A percentile compares a stretch with the other conserved stretches of the same genome.
phyloP scores from a whole-genome alignment of 2,329 filamentous ascomycete genomes.

The Orbilia javanica region DNA sequence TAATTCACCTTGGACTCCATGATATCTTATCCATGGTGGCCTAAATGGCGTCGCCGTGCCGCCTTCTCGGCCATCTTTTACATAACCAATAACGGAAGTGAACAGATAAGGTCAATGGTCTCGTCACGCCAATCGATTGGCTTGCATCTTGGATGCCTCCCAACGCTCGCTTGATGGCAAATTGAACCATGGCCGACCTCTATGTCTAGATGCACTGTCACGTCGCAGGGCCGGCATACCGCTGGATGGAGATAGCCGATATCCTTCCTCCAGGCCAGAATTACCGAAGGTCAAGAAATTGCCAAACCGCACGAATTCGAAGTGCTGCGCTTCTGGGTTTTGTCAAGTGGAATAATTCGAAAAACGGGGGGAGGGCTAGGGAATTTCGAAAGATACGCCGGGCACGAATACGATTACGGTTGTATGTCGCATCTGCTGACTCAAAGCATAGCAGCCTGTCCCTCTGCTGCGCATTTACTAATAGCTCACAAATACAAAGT shows the following conservation, averaged over 20 bases:
- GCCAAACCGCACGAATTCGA: background rate
- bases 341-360: background rate
- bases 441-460: slow-evolving; percentile 27
- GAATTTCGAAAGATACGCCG: background rate
- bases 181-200: slow-evolving; percentile 44
- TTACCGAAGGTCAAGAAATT: background rate
- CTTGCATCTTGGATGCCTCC: slow-evolving; percentile 4
- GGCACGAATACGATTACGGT: slow-evolving; percentile 8
- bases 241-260: slow-evolving; percentile 15
- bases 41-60: slow-evolving; percentile 41
- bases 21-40: slow-evolving; percentile 41
- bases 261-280: background rate
- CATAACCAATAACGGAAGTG: slow-evolving; percentile 27
- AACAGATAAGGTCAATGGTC: slow-evolving; percentile 28
- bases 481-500: slow-evolving; percentile 8
- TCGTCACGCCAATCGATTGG: slow-evolving; percentile 38
- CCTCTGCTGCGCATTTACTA: background rate
- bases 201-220: slow-evolving; percentile 32
- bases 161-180: slow-evolving; percentile 43
- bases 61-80: slow-evolving; percentile 38
- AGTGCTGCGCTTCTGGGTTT: background rate
- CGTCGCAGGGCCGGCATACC: slow-evolving; percentile 16
- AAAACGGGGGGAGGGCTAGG: background rate
- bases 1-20: slow-evolving; percentile 39
- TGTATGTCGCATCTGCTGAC: background rate